These are phyloP conservation scores for Colletotrichum lupini DNA, from an alignment of 2,329 filamentous ascomycete species.

Conservation along the genomic window DNA sequence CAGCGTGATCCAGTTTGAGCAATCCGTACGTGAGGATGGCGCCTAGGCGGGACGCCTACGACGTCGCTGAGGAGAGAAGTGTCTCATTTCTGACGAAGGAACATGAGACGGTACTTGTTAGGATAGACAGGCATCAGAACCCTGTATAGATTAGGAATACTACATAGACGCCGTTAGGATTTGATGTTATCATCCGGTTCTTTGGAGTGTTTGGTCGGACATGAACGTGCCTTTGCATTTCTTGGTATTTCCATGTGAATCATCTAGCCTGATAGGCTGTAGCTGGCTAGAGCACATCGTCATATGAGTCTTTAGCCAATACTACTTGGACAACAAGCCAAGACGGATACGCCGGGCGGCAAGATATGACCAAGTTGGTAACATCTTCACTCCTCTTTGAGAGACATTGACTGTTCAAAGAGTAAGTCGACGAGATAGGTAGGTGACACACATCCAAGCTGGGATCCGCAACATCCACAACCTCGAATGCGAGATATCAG, in stretches of 20 bases:
- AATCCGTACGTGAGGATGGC: slow-evolving; percentile 48
- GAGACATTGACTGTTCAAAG: background rate
- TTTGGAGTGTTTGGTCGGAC: background rate
- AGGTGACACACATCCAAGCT: background rate
- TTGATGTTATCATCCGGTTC: background rate
- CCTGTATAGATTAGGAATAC: background rate
- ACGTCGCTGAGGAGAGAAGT: background rate
- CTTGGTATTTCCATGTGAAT: background rate
- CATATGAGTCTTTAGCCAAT: background rate
- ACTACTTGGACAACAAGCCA: background rate
- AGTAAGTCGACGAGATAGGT: background rate
- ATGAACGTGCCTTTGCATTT: background rate
- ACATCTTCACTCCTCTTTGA: background rate
- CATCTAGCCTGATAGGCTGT: background rate
- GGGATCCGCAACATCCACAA: background rate
- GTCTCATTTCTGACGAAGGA: background rate
- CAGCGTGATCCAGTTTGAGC: slow-evolving; percentile 41
- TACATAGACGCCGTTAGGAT: background rate
- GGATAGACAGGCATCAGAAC: background rate
- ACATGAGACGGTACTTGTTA: background rate
- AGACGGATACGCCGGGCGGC: background rate
- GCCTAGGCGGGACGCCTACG: background rate
- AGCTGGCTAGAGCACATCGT: background rate
- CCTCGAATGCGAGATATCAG: background rate
- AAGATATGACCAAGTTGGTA: background rate